Percentiles rank a stretch among this genome's conserved stretches.
These are phyloP conservation scores for Rhododendron henanense DNA, from an alignment of 148 eudicot species.

Conservation along the genomic window DNA sequence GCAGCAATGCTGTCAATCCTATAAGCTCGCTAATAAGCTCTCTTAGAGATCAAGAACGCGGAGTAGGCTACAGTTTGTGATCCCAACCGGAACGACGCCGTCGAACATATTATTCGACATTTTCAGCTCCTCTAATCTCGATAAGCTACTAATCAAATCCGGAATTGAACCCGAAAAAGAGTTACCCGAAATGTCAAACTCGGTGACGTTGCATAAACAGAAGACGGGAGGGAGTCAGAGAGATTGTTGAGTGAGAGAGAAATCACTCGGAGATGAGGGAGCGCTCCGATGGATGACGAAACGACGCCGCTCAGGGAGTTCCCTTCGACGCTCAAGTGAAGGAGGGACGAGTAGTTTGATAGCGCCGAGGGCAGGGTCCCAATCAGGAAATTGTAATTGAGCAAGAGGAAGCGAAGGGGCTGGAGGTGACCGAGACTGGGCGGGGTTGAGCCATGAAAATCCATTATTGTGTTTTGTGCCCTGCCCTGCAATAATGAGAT, in stretches of 20 bases:
- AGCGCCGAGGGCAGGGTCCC: too few relatives aligned
- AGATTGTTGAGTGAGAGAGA: slow-evolving; percentile 49
- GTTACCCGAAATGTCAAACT: slow-evolving; percentile 62
- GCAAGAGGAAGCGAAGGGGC: slow-evolving; percentile 40
- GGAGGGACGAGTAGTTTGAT: too few relatives aligned
- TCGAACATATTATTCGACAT: slow-evolving; percentile 60
- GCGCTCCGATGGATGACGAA: slow-evolving; percentile 41
- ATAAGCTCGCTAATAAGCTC: slow-evolving; percentile 40
- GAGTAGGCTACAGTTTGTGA: slow-evolving; percentile 34
- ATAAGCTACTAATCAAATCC: slow-evolving; percentile 31
- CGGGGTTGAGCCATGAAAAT: slow-evolving; percentile 18
- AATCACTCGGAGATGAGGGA: slow-evolving; percentile 45
- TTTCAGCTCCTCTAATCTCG: slow-evolving; percentile 44
- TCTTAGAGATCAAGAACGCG: slow-evolving; percentile 46
- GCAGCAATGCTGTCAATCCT: slow-evolving; percentile 40
- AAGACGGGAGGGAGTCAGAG: slow-evolving; percentile 49
- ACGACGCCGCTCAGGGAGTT: slow-evolving; percentile 38
- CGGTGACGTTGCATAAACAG: slow-evolving; percentile 44
- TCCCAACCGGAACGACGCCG: slow-evolving; percentile 49
- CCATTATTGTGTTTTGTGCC: too few relatives aligned
- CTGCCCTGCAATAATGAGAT: too few relatives aligned
- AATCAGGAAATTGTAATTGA: slow-evolving; percentile 35
- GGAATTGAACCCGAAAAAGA: slow-evolving; percentile 42
- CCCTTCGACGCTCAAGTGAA: too few relatives aligned
- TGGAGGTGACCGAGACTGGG: slow-evolving; percentile 41